These are phyloP conservation scores for Massarina eburnea DNA, from an alignment of 2,329 filamentous ascomycete genomes.

Conservation along the genomic window DNA sequence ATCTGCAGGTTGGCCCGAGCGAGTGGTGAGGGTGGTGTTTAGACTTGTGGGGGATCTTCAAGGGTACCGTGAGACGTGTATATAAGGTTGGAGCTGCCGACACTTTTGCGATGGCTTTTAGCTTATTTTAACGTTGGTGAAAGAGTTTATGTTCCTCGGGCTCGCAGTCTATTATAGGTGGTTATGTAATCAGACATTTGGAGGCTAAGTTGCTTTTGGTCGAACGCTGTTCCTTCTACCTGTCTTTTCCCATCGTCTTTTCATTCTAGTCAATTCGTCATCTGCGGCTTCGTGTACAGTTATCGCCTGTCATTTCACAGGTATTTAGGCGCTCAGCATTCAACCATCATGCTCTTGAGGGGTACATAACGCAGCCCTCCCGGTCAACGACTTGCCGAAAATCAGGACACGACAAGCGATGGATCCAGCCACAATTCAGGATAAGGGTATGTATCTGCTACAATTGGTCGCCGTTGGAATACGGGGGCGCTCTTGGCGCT, in stretches of 20 bases:
- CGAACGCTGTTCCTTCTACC: background rate
- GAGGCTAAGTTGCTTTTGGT: background rate
- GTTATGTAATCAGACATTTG: too few relatives aligned
- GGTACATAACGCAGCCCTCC: background rate
- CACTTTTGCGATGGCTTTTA: background rate
- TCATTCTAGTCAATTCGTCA: background rate
- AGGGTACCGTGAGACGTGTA: background rate
- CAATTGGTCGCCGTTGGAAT: conserved; percentile 3
- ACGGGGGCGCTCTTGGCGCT: conserved; percentile 1
- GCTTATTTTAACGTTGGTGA: background rate
- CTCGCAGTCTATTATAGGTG: background rate
- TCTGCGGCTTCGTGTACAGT: background rate
- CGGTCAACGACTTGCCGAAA: background rate
- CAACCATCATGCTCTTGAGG: background rate
- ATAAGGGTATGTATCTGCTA: background rate
- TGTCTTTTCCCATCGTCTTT: background rate
- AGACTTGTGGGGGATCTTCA: background rate
- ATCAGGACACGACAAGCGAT: background rate
- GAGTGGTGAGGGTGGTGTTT: background rate
- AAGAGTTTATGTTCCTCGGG: background rate
- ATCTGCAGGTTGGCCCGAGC: background rate
- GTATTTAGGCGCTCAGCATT: background rate
- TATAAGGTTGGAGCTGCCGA: background rate
- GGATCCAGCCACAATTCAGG: background rate
- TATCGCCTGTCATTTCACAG: background rate